Base-by-base conservation (phyloP, 2,329 filamentous ascomycete genomes). In the Cladosporium sp. region DNA sequence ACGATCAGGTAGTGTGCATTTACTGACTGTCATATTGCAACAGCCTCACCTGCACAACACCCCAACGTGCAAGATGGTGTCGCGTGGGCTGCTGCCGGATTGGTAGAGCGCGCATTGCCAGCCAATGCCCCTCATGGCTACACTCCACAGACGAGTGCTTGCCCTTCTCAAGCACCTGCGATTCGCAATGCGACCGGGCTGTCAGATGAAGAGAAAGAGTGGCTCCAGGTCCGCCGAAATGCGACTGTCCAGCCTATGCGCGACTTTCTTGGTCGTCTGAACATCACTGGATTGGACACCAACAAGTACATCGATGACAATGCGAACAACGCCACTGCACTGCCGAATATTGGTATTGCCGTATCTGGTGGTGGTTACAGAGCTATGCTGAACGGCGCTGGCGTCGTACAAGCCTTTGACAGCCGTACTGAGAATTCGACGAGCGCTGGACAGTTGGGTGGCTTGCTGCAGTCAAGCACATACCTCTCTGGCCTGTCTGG, bases 341-440 rank as follows among this genome's bases (percentile, higher is more conserved):
- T 87, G 24, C 86, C 86, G 0, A 89, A 86, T 64, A 85, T 96
- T 60, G 90, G 80, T 15, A 83, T 96, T 61, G 89, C 91, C 10
- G 78, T 89, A 44, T 94, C 90, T 0, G 91, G 91, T 12, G 91
- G 91, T 69, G 91, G 91, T 35, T 96, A 94, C 71, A 81, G 91
- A 57, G 91, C 91, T n/a, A 79, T 95, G 76, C 78, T 92, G 77
- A 93, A 89, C 68, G 91, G 90, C 36, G 91, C 87, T 15, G 91
- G 91, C 60, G 87, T 87, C 42, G 66, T 96, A 15, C 83, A 88
- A 28, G 91, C 91, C 0, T 92, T 91, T 63, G 91, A 96, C 71
- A 82, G 74, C 65, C 83, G 91, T 19, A 91, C 88, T 0, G 70
- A 78, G 0, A 83, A 83, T 56, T 78, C 85, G 2, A 88, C 83